Evolutionary conservation across 73 alveolate species (phyloP).

Genomic region (Tetrahymena borealis): DNA sequence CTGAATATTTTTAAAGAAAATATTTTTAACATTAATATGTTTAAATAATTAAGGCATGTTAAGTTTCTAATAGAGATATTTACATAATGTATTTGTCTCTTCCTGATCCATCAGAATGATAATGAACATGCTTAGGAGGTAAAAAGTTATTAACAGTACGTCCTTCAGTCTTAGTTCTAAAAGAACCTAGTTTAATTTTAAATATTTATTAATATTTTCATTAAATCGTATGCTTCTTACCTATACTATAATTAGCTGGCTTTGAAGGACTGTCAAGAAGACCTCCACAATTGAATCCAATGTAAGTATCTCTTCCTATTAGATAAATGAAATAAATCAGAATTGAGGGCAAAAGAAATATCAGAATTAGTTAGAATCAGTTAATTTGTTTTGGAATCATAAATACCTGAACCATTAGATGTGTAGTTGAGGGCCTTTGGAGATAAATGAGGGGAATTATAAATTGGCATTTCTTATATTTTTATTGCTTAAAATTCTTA

Average conservation of each 20-base stretch:
- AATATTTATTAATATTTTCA: background rate
- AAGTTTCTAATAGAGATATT: too few species aligned
- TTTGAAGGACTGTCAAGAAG: background rate
- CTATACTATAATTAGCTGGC: background rate
- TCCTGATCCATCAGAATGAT: slow-evolving; percentile 17
- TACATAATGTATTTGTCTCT: slow-evolving; percentile 13
- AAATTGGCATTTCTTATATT: background rate
- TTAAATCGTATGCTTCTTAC: background rate
- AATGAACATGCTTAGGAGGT: slow-evolving; percentile 19
- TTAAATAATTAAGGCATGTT: too few species aligned
- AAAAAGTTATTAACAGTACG: background rate
- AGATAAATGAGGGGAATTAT: background rate
- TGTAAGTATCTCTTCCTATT: slow-evolving; percentile 27
- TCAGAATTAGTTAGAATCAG: too few species aligned
- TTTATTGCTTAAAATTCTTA: background rate
- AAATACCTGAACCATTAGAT: background rate
- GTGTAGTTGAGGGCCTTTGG: background rate
- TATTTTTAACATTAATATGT: too few species aligned
- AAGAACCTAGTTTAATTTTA: background rate
- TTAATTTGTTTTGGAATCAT: too few species aligned
- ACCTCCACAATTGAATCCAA: slow-evolving; percentile 25
- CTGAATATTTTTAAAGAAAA: background rate
- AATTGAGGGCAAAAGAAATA: too few species aligned
- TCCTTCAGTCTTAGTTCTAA: background rate
- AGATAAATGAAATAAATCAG: background rate